Evolutionary conservation across 495 filamentous ascomycete genomes (phyloP), one percentile per base, ranked within the genome.

Genomic region (Cudoniella acicularis): DNA sequence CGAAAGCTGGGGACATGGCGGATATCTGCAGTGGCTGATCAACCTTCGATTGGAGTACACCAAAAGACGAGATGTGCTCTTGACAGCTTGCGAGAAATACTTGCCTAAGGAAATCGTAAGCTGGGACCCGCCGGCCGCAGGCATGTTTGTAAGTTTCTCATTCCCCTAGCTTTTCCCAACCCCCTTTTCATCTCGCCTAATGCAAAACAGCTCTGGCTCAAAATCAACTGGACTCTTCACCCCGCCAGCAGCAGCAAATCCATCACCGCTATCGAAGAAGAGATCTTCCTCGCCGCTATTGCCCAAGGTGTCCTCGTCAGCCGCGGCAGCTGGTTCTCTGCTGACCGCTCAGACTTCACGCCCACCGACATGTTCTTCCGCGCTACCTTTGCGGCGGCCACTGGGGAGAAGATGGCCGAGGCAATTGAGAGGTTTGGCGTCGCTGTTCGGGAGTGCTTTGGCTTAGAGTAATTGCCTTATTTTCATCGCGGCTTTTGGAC

Each of bases 141-240:
- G 94, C 67, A 98, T 98, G 94, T 98, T 98, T 80, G 88, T 91
- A 73, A 79, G 87, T 87, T 52, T 46, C 54, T 11, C 23, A 43
- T 41, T n/a, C n/a, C n/a, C n/a, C n/a, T n/a, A n/a, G n/a, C n/a
- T n/a, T n/a, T n/a, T n/a, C n/a, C n/a, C n/a, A n/a, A 20, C n/a
- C n/a, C 25, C 2, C 10, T 57, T 27, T 21, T 25, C 36, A 8
- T 24, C 3, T 30, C 10, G 59, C 55, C n/a, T n/a, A n/a, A n/a
- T n/a, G n/a, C n/a, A n/a, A n/a, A n/a, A n/a, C n/a, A 89, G 86
- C 87, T 90, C 67, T 97, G 94, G 94, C 76, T 98, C 36, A 78
- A 86, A 54, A 75, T 98, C 17, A 81, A 94, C 67, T 87, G 84
- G 73, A 76, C 73, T 24, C 83, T 84, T 57, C 92, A 97, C 72